These are phyloP conservation scores for Hymenoscyphus scutula DNA, from an alignment of 2,329 filamentous ascomycete species.

Conservation along the genomic window DNA sequence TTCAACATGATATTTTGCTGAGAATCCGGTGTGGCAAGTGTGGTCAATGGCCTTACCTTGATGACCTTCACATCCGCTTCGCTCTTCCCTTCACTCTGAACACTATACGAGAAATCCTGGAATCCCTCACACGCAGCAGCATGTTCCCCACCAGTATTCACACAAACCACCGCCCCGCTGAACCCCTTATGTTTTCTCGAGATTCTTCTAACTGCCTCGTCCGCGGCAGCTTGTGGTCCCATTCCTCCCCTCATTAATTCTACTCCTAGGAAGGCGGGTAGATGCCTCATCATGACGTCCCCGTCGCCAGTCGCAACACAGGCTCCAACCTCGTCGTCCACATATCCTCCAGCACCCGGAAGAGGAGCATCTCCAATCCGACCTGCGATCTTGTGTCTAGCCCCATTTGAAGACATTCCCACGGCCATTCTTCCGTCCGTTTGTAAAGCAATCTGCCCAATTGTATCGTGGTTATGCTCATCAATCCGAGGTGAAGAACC, in stretches of 20 bases:
- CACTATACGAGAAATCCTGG: not conserved
- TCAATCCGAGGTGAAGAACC: not conserved
- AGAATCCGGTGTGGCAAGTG: not conserved
- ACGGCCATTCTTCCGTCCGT: constrained; percentile 6
- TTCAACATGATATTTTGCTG: not conserved
- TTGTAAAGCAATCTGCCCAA: constrained; percentile 8
- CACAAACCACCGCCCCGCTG: constrained; percentile 4
- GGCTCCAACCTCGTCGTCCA: constrained; percentile 6
- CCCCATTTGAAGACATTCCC: constrained; percentile 7
- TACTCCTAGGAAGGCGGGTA: not conserved
- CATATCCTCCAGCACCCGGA: constrained; percentile 7
- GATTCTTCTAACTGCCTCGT: constrained; percentile 2
- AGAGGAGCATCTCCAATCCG: constrained; percentile 10
- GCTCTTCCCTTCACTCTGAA: not conserved
- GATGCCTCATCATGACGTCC: constrained; percentile 6
- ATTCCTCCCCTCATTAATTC: constrained; percentile 5
- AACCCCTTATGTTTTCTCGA: not conserved
- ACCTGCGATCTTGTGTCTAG: constrained; percentile 5
- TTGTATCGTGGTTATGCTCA: constrained; percentile 11
- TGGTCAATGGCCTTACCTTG: constrained; percentile 2
- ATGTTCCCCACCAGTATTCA: constrained; percentile 1
- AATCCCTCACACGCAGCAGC: constrained; percentile 3
- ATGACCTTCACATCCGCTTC: constrained; percentile 5
- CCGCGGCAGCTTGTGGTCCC: not conserved
- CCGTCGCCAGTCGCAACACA: constrained; percentile 9